These are phyloP conservation scores for Onygenales sp. DNA, from an alignment of 2,329 filamentous ascomycete species.

Conservation along the genomic window DNA sequence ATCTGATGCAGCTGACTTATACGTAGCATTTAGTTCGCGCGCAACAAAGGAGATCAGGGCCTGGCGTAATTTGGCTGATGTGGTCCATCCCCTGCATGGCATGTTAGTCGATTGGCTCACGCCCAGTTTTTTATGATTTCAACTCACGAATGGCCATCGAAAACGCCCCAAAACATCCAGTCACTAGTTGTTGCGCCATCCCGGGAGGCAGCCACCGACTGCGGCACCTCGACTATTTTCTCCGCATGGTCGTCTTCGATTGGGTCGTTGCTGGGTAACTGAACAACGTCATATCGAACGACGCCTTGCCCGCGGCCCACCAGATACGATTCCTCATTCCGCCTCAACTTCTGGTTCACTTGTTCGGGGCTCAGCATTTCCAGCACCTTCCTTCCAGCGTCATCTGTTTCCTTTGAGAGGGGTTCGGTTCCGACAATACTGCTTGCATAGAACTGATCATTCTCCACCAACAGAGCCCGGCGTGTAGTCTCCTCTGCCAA, in stretches of 20 bases:
- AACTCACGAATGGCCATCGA: constrained; percentile 86
- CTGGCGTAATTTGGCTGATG: constrained; percentile 89
- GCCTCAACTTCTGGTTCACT: constrained; percentile 77
- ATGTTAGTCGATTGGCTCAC: constrained; percentile 9
- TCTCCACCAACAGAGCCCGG: constrained; percentile 73
- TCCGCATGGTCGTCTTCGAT: constrained; percentile 98
- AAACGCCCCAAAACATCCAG: constrained; percentile 99
- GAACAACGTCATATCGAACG: constrained; percentile 86
- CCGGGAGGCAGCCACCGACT: constrained; percentile 45
- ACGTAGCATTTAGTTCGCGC: constrained; percentile 83
- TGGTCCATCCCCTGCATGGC: constrained; percentile 75
- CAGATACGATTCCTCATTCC: constrained; percentile 83
- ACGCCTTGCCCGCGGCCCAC: constrained; percentile 86
- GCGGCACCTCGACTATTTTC: constrained; percentile 87
- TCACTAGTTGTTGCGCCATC: constrained; percentile 57
- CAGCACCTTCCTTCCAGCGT: constrained; percentile 73
- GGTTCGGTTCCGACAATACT: constrained; percentile 78
- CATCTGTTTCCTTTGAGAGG: constrained; percentile 78
- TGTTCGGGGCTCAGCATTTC: constrained; percentile 97
- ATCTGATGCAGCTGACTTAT: constrained; percentile 60
- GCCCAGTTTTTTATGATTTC: background rate
- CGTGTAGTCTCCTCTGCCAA: constrained; percentile 35
- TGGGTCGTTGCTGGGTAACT: constrained; percentile 90
- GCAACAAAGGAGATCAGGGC: constrained; percentile 87
- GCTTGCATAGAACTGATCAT: constrained; percentile 81